Evolutionary conservation across 116 monocot species (phyloP), one percentile per base, ranked within the genome.

Genomic region (Iris pallida): DNA sequence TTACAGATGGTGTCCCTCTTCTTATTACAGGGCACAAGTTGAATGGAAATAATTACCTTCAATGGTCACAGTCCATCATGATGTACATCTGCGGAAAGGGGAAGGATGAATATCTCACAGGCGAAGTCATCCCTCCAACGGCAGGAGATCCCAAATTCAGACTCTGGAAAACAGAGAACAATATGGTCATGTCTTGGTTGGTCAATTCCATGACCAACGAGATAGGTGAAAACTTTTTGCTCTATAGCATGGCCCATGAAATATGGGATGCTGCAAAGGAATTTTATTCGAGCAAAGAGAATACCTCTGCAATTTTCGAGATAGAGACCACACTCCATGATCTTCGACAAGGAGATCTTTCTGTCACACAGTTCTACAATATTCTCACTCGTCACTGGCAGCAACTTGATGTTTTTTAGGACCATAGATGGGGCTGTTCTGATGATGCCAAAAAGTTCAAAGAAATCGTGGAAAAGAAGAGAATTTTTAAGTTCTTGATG

Each of bases 101-200:
- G 11, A 52, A 41, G 8, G 41, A 66, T 17, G 53, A 66, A 12
- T 66, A 40, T 53, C 69, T 57, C 16, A 69, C 44, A 17, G 41
- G 69, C 46, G 57, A 56, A 6, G 41, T 17, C n/a, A 18, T 46
- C 0, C 0, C 42, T 11, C 69, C 44, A 57, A 20, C 7, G 9
- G 8, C 42, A 46, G 42, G 0, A n/a, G 57, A 69, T 69, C 69
- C 44, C 55, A 57, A 69, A 45, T 69, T 17, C 17, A 55, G 16
- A 19, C 7, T 12, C 5, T 69, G 44, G 44, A 57, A 16, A 20
- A 42, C 4, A 8, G 45, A 69, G 45, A 69, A 69, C 16, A 48
- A 57, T 17, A 45, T 57, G 45, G 44, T 46, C 17, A 67, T 69
- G 55, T 16, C 54, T 10, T 66, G 40, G 9, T 8, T 66, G 8